These are phyloP conservation scores for Eutrema salsugineum DNA, from an alignment of 441 rosid genomes.

Conservation along the genomic window DNA sequence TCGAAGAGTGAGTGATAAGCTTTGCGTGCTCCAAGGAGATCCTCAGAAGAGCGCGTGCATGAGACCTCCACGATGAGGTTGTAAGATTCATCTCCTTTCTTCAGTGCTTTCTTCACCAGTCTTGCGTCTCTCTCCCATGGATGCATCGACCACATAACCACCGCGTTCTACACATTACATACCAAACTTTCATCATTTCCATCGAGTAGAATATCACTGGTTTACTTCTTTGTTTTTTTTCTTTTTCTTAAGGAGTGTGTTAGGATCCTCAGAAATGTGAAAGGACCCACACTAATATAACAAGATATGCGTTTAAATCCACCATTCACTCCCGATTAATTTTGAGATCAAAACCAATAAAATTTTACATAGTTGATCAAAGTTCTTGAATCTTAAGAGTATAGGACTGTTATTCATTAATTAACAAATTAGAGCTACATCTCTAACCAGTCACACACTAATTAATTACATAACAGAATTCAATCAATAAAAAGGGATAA, in stretches of 20 bases:
- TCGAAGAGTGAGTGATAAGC: conserved; percentile 90
- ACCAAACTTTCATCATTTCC: neutral
- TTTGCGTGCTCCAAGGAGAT: conserved; percentile 76
- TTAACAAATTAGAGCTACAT: neutral
- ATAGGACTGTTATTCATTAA: neutral
- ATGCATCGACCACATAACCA: conserved; percentile 75
- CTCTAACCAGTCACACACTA: neutral
- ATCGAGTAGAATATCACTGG: neutral
- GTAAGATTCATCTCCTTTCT: conserved; percentile 48
- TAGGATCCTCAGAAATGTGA: neutral
- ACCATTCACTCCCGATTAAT: neutral
- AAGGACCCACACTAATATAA: neutral
- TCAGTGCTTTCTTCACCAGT: conserved; percentile 55
- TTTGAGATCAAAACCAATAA: neutral
- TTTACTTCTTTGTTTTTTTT: neutral
- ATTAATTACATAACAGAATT: neutral
- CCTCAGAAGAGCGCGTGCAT: conserved; percentile 76
- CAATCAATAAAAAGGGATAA: neutral
- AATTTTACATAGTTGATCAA: neutral
- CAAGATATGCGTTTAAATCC: neutral
- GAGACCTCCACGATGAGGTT: conserved; percentile 67
- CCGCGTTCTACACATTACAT: conserved; percentile 48
- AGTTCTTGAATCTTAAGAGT: neutral
- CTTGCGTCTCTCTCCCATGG: conserved; percentile 98
- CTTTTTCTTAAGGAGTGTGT: neutral